A percentile compares a stretch with the other conserved stretches of the same genome.
phyloP scores from a whole-genome alignment of 192 early-diverging fungal species.

The Coemansia sp. region DNA sequence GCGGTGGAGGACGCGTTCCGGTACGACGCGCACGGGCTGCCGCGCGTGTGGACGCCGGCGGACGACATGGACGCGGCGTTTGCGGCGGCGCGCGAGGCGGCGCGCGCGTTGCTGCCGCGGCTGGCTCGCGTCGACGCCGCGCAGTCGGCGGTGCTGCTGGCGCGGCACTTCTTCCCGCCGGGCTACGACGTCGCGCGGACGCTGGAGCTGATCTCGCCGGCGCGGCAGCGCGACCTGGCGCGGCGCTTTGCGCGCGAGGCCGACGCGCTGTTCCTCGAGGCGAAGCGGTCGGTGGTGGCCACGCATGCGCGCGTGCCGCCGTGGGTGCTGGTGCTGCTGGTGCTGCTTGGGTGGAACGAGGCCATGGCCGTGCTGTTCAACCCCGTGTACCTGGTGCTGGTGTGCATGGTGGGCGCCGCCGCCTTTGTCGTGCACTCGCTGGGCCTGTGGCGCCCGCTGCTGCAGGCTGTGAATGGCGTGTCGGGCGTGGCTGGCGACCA shows the following conservation, averaged over 20 bases:
- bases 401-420: slow-evolving; percentile 60
- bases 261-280: slow-evolving; percentile 92
- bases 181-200: slow-evolving; percentile 68
- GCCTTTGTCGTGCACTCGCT: slow-evolving; percentile 67
- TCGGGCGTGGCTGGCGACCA: slow-evolving; percentile 53
- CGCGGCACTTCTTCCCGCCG: slow-evolving; percentile 23
- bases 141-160: neutral
- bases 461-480: slow-evolving; percentile 48
- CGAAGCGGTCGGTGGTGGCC: slow-evolving; percentile 91
- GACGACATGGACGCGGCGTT: slow-evolving; percentile 96
- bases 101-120: slow-evolving; percentile 65
- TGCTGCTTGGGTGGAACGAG: slow-evolving; percentile 97
- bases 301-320: slow-evolving; percentile 85
- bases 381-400: slow-evolving; percentile 80
- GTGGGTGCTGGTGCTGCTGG: slow-evolving; percentile 81
- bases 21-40: slow-evolving; percentile 92
- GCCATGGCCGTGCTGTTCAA: slow-evolving; percentile 82
- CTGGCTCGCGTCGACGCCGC: slow-evolving; percentile 71
- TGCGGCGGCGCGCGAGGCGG: slow-evolving; percentile 70
- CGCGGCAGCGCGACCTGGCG: slow-evolving; percentile 69
- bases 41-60: slow-evolving; percentile 91
- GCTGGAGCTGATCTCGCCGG: slow-evolving; percentile 63
- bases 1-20: slow-evolving; percentile 92
- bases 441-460: slow-evolving; percentile 69
- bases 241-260: slow-evolving; percentile 88